phyloP scores from a whole-genome alignment of 257 asterid species.

The Solanum phureja region DNA sequence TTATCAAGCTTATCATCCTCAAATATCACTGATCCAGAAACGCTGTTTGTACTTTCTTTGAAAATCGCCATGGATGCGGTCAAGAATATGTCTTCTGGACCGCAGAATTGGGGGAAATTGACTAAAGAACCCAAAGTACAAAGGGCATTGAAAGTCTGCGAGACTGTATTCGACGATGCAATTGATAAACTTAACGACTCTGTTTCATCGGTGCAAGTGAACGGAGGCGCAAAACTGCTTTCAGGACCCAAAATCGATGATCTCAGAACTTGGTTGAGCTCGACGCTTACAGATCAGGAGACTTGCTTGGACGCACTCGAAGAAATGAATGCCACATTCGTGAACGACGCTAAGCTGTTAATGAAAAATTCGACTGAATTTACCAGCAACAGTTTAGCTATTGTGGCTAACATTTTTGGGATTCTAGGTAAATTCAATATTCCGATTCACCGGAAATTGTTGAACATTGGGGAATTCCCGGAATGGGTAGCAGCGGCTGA shows the following conservation, averaged over 20 bases:
- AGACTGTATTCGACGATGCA: conserved; percentile 47
- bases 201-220: conserved; percentile 6
- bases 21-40: conserved; percentile 42
- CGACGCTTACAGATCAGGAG: conserved; percentile 53
- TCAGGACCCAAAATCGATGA: conserved; percentile 16
- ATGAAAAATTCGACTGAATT: conserved; percentile 52
- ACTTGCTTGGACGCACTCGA: conserved; percentile 65
- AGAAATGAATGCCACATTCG: conserved; percentile 42
- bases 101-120: conserved; percentile 18
- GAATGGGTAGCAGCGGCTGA: conserved; percentile 45
- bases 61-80: conserved; percentile 23
- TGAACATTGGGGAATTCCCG: conserved; percentile 26
- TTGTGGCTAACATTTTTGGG: conserved; percentile 40
- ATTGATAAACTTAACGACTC: conserved; percentile 45
- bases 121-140: conserved; percentile 20
- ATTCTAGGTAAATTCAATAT: conserved; percentile 27
- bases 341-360: conserved; percentile 14
- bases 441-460: conserved; percentile 42
- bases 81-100: conserved; percentile 14
- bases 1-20: conserved; percentile 25
- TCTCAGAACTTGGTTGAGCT: conserved; percentile 63
- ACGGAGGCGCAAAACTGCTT: conserved; percentile 7
- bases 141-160: conserved; percentile 45
- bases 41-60: conserved; percentile 42
- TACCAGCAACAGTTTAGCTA: conserved; percentile 68